Base-by-base conservation (phyloP, 192 early-diverging fungal genomes). In the Backusella liffmaniae region DNA sequence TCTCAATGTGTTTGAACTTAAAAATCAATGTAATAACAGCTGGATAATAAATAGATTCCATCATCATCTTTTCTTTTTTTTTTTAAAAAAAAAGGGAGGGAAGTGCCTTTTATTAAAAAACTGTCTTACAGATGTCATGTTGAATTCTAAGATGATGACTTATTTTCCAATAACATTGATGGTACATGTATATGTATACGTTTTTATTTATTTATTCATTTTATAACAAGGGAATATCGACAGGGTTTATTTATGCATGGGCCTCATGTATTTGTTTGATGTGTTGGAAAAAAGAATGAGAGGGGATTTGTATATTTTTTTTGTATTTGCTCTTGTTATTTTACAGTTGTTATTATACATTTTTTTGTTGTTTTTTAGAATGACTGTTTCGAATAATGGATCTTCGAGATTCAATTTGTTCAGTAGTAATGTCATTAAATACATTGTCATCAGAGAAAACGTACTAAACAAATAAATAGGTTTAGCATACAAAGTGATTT, bases 381-480 rank as follows among this genome's bases (percentile, higher is more conserved):
- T 62, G 26, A 0, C 29, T 62, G 26, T 62, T 29, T 62, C 10
- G 56, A 62, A 62, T 29, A 62, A n/a, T 62, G 8, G 23, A 62
- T 69, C 67, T 69, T 41, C 21, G 18, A 41, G 9, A 35, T 37
- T 41, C 21, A 21, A 69, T 69, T 8, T 69, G 36, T 6, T 69
- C 37, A 41, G 13, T 3, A 69, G 34, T 37, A 21, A 69, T 23
- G 39, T 23, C 67, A 21, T n/a, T 37, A 37, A 69, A 69, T 69
- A 69, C 23, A 37, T 41, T 69, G 8, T 36, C 4, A 41, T 36
- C 35, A 69, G 67, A 69, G 67, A 69, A 69, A 41, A 69, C 67
- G 36, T 69, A 69, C 67, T 69, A 69, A 41, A 36, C 34, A 67
- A 67, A 35, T 67, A 26, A 18, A 4, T 39, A 66, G 9, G 41